phyloP scores from a whole-genome alignment of 768 basidiomycete genomes.

The Cystobasidium tubakii region DNA sequence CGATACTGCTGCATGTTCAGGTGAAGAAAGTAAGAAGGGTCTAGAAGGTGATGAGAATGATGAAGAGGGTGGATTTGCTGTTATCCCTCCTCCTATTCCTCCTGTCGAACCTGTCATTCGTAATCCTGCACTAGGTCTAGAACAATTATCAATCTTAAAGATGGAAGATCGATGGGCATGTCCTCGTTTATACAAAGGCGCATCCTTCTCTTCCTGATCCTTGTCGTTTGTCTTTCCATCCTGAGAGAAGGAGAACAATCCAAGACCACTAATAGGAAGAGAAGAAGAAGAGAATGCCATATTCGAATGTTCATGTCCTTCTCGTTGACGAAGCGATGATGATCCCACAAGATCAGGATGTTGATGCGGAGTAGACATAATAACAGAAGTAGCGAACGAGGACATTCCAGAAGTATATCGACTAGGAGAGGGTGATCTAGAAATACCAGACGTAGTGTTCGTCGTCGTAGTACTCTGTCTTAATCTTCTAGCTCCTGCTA shows the following conservation, averaged over 20 bases:
- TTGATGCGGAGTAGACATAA: slow-evolving; percentile 15
- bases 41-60: slow-evolving; percentile 14
- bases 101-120: not conserved
- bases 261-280: not conserved
- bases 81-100: too few species aligned
- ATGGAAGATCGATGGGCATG: slow-evolving; percentile 5
- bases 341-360: not conserved
- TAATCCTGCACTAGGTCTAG: slow-evolving; percentile 14
- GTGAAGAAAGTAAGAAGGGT: slow-evolving; percentile 23
- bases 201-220: not conserved
- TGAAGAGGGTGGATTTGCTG: not conserved
- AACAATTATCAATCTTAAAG: slow-evolving; percentile 30
- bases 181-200: not conserved
- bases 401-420: slow-evolving; percentile 6
- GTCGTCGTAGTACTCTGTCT: not conserved
- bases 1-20: slow-evolving; percentile 34
- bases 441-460: not conserved
- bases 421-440: slow-evolving; percentile 4
- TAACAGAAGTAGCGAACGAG: slow-evolving; percentile 9
- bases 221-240: not conserved
- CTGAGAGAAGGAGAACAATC: not conserved
- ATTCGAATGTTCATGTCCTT: not conserved
- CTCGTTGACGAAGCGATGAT: not conserved
- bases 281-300: not conserved
- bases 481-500: not conserved